Conservation (phyloP, 768 basidiomycete species). For the Daedalea quercina region DNA sequence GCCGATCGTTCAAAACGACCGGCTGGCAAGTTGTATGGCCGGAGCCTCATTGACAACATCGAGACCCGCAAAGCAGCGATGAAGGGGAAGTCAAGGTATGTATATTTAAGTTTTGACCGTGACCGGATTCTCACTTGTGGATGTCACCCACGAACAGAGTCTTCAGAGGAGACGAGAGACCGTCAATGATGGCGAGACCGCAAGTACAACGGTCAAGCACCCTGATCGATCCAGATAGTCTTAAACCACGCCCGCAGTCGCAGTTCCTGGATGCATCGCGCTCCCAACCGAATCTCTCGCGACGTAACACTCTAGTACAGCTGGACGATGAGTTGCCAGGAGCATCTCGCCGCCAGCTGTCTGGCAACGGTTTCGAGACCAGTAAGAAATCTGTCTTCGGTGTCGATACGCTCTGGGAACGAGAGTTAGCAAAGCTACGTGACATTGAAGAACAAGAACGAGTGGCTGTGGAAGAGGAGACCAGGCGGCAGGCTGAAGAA, state of each 20-base stretch:
- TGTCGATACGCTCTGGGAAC: slow-evolving; percentile 89
- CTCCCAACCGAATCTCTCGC: slow-evolving; percentile 33
- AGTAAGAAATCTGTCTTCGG: slow-evolving; percentile 80
- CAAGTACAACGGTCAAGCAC: slow-evolving; percentile 51
- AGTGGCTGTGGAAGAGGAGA: slow-evolving; percentile 45
- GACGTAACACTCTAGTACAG: slow-evolving; percentile 56
- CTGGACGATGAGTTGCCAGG: slow-evolving; percentile 46
- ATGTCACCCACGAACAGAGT: slow-evolving; percentile 45
- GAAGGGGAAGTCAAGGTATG: slow-evolving; percentile 78
- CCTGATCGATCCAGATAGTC: slow-evolving; percentile 63
- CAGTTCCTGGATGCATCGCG: slow-evolving; percentile 40
- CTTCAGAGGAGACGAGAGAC: slow-evolving; percentile 82
- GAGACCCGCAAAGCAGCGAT: slow-evolving; percentile 78
- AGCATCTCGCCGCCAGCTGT: slow-evolving; percentile 24
- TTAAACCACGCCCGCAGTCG: slow-evolving; percentile 42
- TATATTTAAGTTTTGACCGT: not conserved
- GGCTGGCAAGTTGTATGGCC: slow-evolving; percentile 80
- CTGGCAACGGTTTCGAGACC: slow-evolving; percentile 10
- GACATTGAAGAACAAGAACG: slow-evolving; percentile 69
- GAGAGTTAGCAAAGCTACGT: slow-evolving; percentile 75
- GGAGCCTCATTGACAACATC: slow-evolving; percentile 86
- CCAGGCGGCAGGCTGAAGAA: slow-evolving; percentile 38
- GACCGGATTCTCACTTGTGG: not conserved
- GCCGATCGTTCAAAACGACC: slow-evolving; percentile 34
- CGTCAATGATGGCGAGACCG: slow-evolving; percentile 87